Evolutionary conservation across 2,329 filamentous ascomycete species (phyloP).

Genomic region (Cadophora malorum): DNA sequence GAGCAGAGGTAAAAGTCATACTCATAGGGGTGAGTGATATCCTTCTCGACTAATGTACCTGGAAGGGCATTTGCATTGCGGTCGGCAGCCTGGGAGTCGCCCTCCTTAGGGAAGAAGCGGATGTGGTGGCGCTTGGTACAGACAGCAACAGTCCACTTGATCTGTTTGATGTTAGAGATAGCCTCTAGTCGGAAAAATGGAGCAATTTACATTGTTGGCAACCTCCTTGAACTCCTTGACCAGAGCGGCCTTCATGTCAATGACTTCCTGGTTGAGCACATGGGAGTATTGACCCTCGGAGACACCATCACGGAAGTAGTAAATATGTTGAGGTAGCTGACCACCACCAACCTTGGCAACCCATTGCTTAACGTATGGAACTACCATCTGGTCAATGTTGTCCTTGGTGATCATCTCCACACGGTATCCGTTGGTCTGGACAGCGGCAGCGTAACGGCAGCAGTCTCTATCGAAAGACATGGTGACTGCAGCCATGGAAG

Average conservation of each 20-base stretch:
- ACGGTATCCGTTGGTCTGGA: slow-evolving; percentile 83
- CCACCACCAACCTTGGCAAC: slow-evolving; percentile 58
- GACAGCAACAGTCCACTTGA: slow-evolving; percentile 82
- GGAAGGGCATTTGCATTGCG: slow-evolving; percentile 82
- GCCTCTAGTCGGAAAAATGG: not conserved
- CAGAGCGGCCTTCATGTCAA: slow-evolving; percentile 69
- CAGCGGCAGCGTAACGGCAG: slow-evolving; percentile 78
- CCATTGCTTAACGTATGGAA: slow-evolving; percentile 71
- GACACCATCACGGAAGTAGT: slow-evolving; percentile 94
- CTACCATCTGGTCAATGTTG: slow-evolving; percentile 72
- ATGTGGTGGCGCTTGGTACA: slow-evolving; percentile 95
- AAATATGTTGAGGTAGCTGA: slow-evolving; percentile 71
- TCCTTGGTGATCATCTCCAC: slow-evolving; percentile 76
- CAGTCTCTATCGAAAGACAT: slow-evolving; percentile 76
- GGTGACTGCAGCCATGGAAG: slow-evolving; percentile 88
- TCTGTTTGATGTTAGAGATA: slow-evolving; percentile 26
- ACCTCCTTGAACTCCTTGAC: slow-evolving; percentile 45
- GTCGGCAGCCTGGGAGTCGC: slow-evolving; percentile 61
- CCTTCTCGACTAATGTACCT: slow-evolving; percentile 85
- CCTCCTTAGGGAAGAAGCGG: slow-evolving; percentile 80
- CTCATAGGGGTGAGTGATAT: slow-evolving; percentile 80
- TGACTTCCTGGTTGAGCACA: slow-evolving; percentile 80
- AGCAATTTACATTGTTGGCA: slow-evolving; percentile 37
- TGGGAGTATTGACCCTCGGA: slow-evolving; percentile 84
- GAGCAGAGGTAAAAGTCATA: slow-evolving; percentile 59